A percentile compares a stretch with the other conserved stretches of the same genome.
These are phyloP conservation scores for Cunninghamia lanceolata DNA, from an alignment of 75 land plant genomes.

Conservation along the genomic window DNA sequence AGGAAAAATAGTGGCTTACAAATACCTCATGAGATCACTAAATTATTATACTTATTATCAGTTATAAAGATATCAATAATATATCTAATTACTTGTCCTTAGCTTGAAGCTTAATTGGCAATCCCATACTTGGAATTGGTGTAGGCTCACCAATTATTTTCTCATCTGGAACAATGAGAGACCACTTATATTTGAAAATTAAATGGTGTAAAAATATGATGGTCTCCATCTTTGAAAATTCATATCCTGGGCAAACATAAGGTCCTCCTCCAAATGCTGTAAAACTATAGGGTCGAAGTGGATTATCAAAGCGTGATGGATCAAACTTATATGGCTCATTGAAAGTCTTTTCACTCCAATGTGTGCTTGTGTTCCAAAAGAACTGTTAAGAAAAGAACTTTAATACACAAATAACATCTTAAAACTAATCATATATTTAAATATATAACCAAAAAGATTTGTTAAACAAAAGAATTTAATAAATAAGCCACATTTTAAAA, in stretches of 20 bases:
- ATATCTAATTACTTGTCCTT: slow-evolving; percentile 13
- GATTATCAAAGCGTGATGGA: slow-evolving; percentile 45
- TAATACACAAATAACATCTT: no score
- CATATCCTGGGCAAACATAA: slow-evolving; percentile 55
- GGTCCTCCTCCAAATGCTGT: slow-evolving; percentile 69
- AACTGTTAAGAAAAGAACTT: slow-evolving; percentile 11
- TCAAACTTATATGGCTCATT: slow-evolving; percentile 56
- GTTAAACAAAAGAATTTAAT: no score
- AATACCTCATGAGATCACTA: no score
- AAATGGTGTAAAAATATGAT: slow-evolving; percentile 45
- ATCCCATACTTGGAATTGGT: slow-evolving; percentile 27
- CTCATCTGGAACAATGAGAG: slow-evolving; percentile 27
- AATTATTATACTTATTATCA: no score
- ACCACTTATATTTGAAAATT: slow-evolving; percentile 42
- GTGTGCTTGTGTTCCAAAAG: slow-evolving; percentile 43
- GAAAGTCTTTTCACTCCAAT: slow-evolving; percentile 36
- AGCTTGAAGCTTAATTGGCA: slow-evolving; percentile 28
- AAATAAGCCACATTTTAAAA: no score
- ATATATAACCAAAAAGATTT: no score
- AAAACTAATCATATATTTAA: no score
- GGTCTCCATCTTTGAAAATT: slow-evolving; percentile 62
- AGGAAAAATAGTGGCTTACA: no score
- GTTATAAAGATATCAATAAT: no score
- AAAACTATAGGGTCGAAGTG: slow-evolving; percentile 40
- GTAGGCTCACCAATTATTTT: slow-evolving; percentile 31